A percentile compares a stretch with the other conserved stretches of the same genome.
phyloP scores from a whole-genome alignment of 1,284 basidiomycete species.

The Austroboletus rostrupii region DNA sequence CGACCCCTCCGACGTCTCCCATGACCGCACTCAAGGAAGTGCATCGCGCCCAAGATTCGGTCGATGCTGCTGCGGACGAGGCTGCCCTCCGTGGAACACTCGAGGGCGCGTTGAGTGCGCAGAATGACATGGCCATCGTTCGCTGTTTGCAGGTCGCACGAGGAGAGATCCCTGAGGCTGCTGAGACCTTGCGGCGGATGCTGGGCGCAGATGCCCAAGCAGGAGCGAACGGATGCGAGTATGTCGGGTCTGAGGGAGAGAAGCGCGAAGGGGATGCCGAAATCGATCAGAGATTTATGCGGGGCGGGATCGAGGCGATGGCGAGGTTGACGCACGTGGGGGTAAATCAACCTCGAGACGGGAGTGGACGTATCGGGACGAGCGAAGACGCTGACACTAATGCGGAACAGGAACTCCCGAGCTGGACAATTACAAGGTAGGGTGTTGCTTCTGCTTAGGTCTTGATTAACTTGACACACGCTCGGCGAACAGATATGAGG shows the following conservation, averaged over 20 bases:
- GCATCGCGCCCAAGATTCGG: slow-evolving; percentile 47
- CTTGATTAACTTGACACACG: background rate
- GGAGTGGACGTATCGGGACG: background rate
- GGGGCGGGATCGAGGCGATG: slow-evolving; percentile 48
- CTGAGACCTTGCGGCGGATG: slow-evolving; percentile 53
- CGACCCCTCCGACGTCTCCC: slow-evolving; percentile 1
- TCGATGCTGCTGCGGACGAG: slow-evolving; percentile 52
- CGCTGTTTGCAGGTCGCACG: slow-evolving; percentile 57
- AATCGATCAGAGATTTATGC: slow-evolving; percentile 43
- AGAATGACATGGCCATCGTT: slow-evolving; percentile 63
- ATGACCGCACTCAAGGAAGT: slow-evolving; percentile 34
- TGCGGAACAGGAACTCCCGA: slow-evolving; percentile 43
- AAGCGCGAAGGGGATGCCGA: slow-evolving; percentile 3
- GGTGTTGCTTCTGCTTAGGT: background rate
- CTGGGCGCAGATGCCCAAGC: background rate
- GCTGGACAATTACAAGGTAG: slow-evolving; percentile 69
- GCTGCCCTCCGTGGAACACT: slow-evolving; percentile 57
- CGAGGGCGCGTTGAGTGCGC: slow-evolving; percentile 51
- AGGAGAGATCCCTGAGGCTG: slow-evolving; percentile 74
- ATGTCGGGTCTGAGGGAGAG: background rate
- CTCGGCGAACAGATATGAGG: slow-evolving; percentile 46
- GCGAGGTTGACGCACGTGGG: slow-evolving; percentile 36
- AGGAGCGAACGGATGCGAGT: background rate
- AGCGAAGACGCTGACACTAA: slow-evolving; percentile 14
- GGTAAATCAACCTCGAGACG: background rate